A percentile compares a stretch with the other conserved stretches of the same genome.
Evolutionary conservation across 371 early-diverging fungal species (phyloP).

Genomic region (Choanephora cucurbitarum): DNA sequence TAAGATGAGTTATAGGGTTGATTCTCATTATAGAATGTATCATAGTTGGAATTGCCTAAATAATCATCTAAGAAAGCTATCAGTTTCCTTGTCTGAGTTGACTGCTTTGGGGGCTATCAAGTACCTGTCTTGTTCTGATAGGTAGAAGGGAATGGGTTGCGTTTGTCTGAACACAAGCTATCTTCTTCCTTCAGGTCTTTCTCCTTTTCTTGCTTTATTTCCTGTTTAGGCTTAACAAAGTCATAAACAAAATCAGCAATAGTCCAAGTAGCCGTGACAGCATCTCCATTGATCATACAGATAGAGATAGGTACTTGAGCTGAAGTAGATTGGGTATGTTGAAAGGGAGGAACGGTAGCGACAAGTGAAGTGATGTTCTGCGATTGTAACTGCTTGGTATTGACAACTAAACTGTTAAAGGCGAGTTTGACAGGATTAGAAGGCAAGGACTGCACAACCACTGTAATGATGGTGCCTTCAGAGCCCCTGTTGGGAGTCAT

Average conservation of each 20-base stretch:
- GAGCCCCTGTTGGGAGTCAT: slow-evolving; percentile 13
- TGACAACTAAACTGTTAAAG: slow-evolving; percentile 35
- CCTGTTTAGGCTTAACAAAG: slow-evolving; percentile 4
- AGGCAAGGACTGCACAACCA: slow-evolving; percentile 18
- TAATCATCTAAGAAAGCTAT: too few relatives aligned
- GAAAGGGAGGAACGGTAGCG: slow-evolving; percentile 28
- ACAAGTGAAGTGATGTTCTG: slow-evolving; percentile 32
- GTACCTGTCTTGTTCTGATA: background rate
- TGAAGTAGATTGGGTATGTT: slow-evolving; percentile 10
- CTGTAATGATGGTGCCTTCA: slow-evolving; percentile 17
- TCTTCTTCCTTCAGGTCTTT: too few relatives aligned
- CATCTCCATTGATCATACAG: slow-evolving; percentile 28
- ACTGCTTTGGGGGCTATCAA: too few relatives aligned
- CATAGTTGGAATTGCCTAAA: too few relatives aligned
- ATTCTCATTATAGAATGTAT: background rate
- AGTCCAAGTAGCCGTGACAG: slow-evolving; percentile 30
- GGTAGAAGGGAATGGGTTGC: background rate
- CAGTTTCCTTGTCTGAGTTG: too few relatives aligned
- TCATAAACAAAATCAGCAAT: slow-evolving; percentile 34
- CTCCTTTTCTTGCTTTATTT: too few relatives aligned
- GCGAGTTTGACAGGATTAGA: slow-evolving; percentile 28
- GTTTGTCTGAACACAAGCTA: background rate
- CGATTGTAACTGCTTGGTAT: slow-evolving; percentile 35
- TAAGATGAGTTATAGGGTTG: slow-evolving; percentile 4
- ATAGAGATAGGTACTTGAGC: slow-evolving; percentile 29